Evolutionary conservation across 495 filamentous ascomycete species (phyloP).

Genomic region (Bacidia rubella): DNA sequence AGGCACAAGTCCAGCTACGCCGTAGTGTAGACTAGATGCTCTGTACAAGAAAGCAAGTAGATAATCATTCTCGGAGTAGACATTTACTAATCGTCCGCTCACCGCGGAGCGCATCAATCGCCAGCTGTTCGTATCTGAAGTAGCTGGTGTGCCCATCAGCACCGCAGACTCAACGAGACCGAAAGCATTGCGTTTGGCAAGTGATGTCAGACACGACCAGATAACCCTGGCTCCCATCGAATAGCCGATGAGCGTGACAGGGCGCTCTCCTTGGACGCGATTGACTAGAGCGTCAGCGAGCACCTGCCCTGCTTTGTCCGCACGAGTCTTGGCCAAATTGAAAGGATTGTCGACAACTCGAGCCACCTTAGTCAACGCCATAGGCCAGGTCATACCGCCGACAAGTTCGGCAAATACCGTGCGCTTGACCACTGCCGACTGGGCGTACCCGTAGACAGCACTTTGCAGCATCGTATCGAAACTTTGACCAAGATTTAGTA

Average conservation of each 20-base stretch:
- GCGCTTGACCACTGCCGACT: constrained; percentile 59
- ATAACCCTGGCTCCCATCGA: constrained; percentile 81
- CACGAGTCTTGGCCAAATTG: constrained; percentile 62
- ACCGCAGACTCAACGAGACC: constrained; percentile 77
- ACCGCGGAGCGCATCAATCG: constrained; percentile 56
- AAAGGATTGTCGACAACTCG: constrained; percentile 84
- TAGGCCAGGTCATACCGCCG: constrained; percentile 60
- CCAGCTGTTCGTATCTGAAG: constrained; percentile 53
- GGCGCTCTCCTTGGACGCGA: constrained; percentile 78
- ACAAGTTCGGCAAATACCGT: constrained; percentile 65
- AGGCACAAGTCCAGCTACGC: constrained; percentile 59
- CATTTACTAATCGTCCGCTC: constrained; percentile 60
- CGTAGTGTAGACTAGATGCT: constrained; percentile 59
- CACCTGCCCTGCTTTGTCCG: constrained; percentile 75
- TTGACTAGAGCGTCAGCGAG: constrained; percentile 83
- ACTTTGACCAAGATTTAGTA: constrained; percentile 63
- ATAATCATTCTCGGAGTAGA: constrained; percentile 65
- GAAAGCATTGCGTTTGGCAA: constrained; percentile 68
- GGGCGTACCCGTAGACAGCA: constrained; percentile 64
- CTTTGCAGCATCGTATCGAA: constrained; percentile 62
- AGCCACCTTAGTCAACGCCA: constrained; percentile 63
- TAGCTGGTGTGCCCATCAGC: constrained; percentile 70
- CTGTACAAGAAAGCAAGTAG: constrained; percentile 69
- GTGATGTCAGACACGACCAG: constrained; percentile 60
- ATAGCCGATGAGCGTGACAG: constrained; percentile 79